phyloP scores from a whole-genome alignment of 2,329 filamentous ascomycete genomes.

The Graphilbum fragrans region DNA sequence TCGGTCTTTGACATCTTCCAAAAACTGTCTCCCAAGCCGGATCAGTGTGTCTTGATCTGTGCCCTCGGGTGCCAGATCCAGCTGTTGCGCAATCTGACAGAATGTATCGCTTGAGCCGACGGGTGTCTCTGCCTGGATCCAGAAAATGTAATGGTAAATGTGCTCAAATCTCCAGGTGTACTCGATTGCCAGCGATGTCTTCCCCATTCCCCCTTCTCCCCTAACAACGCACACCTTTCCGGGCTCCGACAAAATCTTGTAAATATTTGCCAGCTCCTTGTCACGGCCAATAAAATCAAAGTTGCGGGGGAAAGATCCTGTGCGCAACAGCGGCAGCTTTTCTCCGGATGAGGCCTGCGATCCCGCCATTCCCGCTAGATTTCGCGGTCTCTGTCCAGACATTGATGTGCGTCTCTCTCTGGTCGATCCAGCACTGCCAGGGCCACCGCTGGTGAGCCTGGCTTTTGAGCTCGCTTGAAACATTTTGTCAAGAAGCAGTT shows the following conservation, averaged over 20 bases:
- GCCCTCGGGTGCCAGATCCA: constrained; percentile 6
- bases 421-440: background rate
- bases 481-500: constrained; percentile 9
- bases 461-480: constrained; percentile 4
- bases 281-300: constrained; percentile 10
- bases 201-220: constrained; percentile 11
- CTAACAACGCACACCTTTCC: constrained; percentile 11
- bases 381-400: no score
- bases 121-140: constrained; percentile 14
- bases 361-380: no score
- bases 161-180: constrained; percentile 13
- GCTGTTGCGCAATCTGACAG: constrained; percentile 9
- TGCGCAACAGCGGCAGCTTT: constrained; percentile 7
- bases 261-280: constrained; percentile 8
- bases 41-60: constrained; percentile 9
- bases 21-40: constrained; percentile 7
- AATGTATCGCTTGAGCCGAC: constrained; percentile 9
- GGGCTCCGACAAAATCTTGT: constrained; percentile 10
- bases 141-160: constrained; percentile 14
- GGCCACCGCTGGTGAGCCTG: background rate
- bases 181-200: constrained; percentile 14
- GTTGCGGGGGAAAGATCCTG: constrained; percentile 5
- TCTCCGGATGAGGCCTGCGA: constrained; percentile 5
- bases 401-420: background rate
- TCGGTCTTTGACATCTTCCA: constrained; percentile 6